Evolutionary conservation across 257 asterid species (phyloP).

Genomic region (Coffea canephora): DNA sequence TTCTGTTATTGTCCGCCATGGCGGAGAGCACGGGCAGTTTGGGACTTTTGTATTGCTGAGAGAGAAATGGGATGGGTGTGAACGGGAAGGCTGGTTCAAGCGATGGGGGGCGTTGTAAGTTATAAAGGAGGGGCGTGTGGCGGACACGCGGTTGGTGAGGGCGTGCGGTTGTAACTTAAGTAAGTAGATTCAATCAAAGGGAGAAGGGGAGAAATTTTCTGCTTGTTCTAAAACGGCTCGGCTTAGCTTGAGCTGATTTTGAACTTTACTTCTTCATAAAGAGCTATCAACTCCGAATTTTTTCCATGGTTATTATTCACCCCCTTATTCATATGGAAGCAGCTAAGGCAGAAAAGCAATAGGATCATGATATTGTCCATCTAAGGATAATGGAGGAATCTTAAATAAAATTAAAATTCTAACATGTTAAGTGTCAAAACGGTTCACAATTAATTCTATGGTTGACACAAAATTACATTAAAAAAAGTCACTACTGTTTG

Average conservation of each 20-base stretch:
- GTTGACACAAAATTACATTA: no score
- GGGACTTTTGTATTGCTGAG: not conserved
- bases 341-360: not conserved
- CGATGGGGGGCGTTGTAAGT: slow-evolving; percentile 21
- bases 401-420: no score
- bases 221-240: not conserved
- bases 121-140: slow-evolving; percentile 53
- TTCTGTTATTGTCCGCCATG: slow-evolving; percentile 38
- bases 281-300: not conserved
- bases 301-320: no score
- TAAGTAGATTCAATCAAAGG: slow-evolving; percentile 41
- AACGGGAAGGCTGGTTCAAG: not conserved
- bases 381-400: not conserved
- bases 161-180: not conserved
- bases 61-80: slow-evolving; percentile 9
- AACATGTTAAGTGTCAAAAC: no score
- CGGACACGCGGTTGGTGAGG: slow-evolving; percentile 31
- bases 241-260: slow-evolving; percentile 1
- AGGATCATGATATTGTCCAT: not conserved
- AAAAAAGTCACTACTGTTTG: no score
- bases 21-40: slow-evolving; percentile 2
- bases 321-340: no score
- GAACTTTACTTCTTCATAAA: not conserved
- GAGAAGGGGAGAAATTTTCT: slow-evolving; percentile 1
- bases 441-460: no score